Evolutionary conservation across 306 rosid genomes (phyloP), one percentile per base, ranked within the genome.

Genomic region (Astragalus glycyphyllos): DNA sequence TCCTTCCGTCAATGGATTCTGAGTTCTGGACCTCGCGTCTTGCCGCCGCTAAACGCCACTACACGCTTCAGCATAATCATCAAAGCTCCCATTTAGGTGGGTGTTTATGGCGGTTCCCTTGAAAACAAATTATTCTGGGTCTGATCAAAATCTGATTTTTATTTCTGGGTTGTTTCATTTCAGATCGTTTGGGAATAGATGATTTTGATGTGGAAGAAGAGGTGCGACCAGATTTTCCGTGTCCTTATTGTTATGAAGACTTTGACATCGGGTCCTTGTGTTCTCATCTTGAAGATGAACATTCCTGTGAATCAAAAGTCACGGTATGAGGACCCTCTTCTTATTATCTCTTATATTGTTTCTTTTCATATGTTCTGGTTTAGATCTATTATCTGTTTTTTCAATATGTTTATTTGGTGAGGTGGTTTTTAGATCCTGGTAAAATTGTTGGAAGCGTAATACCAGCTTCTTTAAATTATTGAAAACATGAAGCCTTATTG

Each of bases 1-100:
- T 79, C 79, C 80, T 76, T 79, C 82, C 80, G 74, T 78, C 81
- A 55, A 93, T 95, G 98, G 98, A 94, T 77, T 81, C 97, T 77
- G 97, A 95, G 65, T 91, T 86, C 80, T 91, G 96, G 99, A 85
- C 96, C 75, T 86, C 99, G 26, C 96, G 97, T 57, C 91, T 91
- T 60, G 96, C 96, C 49, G 97, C 97, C 50, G 97, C 92, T 29
- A 95, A 95, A 85, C 92, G 97, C 70, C 99, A 94, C 46, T 87
- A 86, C 50, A 47, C 84, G 51, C 65, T 85, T 82, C 96, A 87
- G 82, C 88, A 87, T 17, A 89, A 87, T 49, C 88, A 89, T 32
- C 99, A 75, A 76, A 81, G 78, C 78, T 91, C 96, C 56, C 88
- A 85, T 61, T 71, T 87, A 77, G 99, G 97, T 91, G 48, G 41